Evolutionary conservation across 2,329 filamentous ascomycete species (phyloP).

Genomic region (Cadophora sp.): DNA sequence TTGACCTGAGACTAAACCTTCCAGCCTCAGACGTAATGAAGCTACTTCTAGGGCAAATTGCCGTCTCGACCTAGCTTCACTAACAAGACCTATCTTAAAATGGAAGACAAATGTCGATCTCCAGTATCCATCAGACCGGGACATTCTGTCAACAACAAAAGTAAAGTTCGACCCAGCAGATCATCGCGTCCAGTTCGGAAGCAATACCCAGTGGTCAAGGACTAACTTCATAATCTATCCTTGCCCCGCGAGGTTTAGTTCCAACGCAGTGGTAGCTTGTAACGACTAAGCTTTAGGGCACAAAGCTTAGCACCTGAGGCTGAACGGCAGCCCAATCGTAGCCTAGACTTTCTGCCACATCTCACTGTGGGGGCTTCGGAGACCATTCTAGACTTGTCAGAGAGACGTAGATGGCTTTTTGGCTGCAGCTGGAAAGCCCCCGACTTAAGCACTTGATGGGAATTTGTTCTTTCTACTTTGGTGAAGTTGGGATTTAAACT

Average conservation of each 20-base stretch:
- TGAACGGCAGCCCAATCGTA: not conserved
- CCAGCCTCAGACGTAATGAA: conserved; percentile 12
- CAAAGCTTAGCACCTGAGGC: conserved; percentile 1
- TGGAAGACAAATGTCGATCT: not conserved
- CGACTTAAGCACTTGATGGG: not conserved
- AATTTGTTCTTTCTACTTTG: not conserved
- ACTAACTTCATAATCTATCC: not conserved
- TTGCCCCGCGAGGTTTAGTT: not conserved
- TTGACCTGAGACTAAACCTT: not conserved
- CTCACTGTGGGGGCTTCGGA: not conserved
- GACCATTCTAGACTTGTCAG: not conserved
- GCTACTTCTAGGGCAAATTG: not conserved
- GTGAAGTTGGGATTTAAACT: not conserved
- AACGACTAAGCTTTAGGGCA: not conserved
- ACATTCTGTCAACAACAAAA: not conserved
- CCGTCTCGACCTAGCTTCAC: not conserved
- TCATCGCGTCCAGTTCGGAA: not conserved
- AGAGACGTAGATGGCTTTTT: conserved; percentile 12
- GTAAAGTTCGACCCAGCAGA: not conserved
- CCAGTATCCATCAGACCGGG: not conserved
- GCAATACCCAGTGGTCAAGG: not conserved
- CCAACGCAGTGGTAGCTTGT: conserved; percentile 3
- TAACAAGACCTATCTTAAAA: not conserved
- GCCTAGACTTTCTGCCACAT: not conserved
- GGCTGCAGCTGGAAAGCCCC: not conserved